Evolutionary conservation across 768 basidiomycete genomes (phyloP).

Genomic region (Rhizopogon vesiculosus): DNA sequence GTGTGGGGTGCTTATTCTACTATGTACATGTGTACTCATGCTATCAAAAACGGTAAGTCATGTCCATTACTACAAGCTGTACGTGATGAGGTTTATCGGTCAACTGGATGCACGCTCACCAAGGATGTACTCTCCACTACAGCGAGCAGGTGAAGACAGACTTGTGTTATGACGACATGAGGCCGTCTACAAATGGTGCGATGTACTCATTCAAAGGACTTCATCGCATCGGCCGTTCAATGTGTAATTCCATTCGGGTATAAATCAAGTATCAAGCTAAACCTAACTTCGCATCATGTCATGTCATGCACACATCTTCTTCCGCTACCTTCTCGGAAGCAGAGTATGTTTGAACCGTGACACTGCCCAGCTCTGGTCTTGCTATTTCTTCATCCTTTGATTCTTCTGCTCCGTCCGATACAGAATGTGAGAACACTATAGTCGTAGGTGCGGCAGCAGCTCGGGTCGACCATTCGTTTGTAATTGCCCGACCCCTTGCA

Average conservation of each 20-base stretch:
- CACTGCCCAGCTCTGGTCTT: background rate
- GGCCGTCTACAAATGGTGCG: background rate
- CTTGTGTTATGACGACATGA: slow-evolving; percentile 6
- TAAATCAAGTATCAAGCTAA: too few species aligned
- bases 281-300: background rate
- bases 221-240: too few species aligned
- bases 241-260: too few species aligned
- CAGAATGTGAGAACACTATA: background rate
- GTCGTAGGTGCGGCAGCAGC: background rate
- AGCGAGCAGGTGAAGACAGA: background rate
- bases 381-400: background rate
- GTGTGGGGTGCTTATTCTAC: slow-evolving; percentile 18
- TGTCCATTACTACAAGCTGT: slow-evolving; percentile 10
- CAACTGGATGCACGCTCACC: slow-evolving; percentile 19
- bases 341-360: background rate
- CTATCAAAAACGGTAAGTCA: background rate
- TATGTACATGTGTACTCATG: slow-evolving; percentile 6
- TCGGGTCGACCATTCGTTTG: background rate
- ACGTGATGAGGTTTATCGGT: slow-evolving; percentile 14
- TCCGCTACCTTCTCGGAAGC: background rate
- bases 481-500: slow-evolving; percentile 22
- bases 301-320: background rate
- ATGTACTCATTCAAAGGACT: background rate
- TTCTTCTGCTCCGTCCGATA: background rate
- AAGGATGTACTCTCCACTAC: slow-evolving; percentile 14